Evolutionary conservation across 176 grass and related monocot genomes (phyloP), one percentile per base, ranked within the genome.

Genomic region (Cenchrus purpureus): DNA sequence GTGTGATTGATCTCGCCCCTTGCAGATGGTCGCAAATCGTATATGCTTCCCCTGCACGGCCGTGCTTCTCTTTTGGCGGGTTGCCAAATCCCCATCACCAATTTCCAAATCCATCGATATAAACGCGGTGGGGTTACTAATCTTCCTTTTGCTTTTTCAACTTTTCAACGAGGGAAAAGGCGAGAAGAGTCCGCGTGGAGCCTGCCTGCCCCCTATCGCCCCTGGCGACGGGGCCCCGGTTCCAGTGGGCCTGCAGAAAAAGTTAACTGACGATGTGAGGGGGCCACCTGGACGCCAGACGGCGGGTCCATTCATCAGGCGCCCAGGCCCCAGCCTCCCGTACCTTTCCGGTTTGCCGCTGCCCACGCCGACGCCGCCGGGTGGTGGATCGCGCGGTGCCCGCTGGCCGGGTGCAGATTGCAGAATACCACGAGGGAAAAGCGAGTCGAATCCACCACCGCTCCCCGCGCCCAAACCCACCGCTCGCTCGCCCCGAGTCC

Each of bases 371-470:
- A n/a, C n/a, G n/a, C n/a, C n/a, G n/a, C n/a, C n/a, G n/a, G n/a
- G n/a, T n/a, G n/a, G n/a, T n/a, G n/a, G n/a, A n/a, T n/a, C n/a
- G n/a, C n/a, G n/a, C n/a, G n/a, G n/a, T n/a, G 8, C 49, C 10
- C 49, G 49, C 10, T 90, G 79, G 83, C 73, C 78, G 55, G 88
- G 84, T 16, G 49, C 79, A n/a, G n/a, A n/a, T n/a, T n/a, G n/a
- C n/a, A 8, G 50, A 43, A 69, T 22, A 22, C 43, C 19, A 43
- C 6, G 63, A 34, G 28, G 44, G 11, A 6, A 72, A 32, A 65
- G 43, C n/a, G 12, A 20, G 16, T 17, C 46, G 83, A 74, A 9
- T 46, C 49, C 49, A 11, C 49, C 50, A 5, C 40, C 43, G 17
- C 71, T 34, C 49, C 61, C 60, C 16, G 61, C 13, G 8, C 14